Evolutionary conservation across 805 yeast genomes (phyloP).

Genomic region (Torulaspora franciscae): DNA sequence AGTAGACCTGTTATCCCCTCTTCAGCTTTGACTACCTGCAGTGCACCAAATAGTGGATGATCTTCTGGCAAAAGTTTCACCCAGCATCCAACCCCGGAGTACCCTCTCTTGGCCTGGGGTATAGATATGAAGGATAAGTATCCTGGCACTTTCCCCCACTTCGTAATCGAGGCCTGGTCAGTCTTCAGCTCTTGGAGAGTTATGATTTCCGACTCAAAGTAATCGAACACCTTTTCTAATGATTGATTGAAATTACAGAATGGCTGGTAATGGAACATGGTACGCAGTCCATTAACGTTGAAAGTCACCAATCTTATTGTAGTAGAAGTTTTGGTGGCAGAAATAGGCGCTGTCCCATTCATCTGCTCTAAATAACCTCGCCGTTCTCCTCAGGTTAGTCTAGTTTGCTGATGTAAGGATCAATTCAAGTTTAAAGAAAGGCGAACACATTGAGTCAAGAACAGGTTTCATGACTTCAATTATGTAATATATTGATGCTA

Average conservation of each 20-base stretch:
- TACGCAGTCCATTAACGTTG: slow-evolving; percentile 80
- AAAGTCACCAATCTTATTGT: slow-evolving; percentile 56
- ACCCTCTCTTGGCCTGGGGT: slow-evolving; percentile 69
- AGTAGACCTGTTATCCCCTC: slow-evolving; percentile 82
- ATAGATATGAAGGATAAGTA: slow-evolving; percentile 64
- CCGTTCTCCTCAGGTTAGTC: background rate
- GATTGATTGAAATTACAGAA: slow-evolving; percentile 53
- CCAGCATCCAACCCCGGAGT: slow-evolving; percentile 88
- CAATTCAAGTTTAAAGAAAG: background rate
- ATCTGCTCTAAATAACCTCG: background rate
- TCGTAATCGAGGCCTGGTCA: slow-evolving; percentile 42
- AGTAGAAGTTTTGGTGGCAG: background rate
- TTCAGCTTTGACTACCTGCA: slow-evolving; percentile 69
- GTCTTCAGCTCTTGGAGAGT: slow-evolving; percentile 83
- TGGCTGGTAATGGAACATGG: slow-evolving; percentile 76
- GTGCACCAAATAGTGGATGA: slow-evolving; percentile 39
- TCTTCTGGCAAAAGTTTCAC: slow-evolving; percentile 46
- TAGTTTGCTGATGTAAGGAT: background rate
- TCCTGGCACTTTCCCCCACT: slow-evolving; percentile 48
- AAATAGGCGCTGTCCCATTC: slow-evolving; percentile 5
- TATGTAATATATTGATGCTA: slow-evolving; percentile 3
- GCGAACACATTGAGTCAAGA: background rate
- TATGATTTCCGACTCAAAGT: slow-evolving; percentile 67
- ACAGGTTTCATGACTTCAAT: background rate
- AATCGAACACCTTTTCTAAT: slow-evolving; percentile 41